A percentile compares a stretch with the other conserved stretches of the same genome.
Evolutionary conservation across 1,139 yeast species (phyloP).

Genomic region (Diutina ranongensis): DNA sequence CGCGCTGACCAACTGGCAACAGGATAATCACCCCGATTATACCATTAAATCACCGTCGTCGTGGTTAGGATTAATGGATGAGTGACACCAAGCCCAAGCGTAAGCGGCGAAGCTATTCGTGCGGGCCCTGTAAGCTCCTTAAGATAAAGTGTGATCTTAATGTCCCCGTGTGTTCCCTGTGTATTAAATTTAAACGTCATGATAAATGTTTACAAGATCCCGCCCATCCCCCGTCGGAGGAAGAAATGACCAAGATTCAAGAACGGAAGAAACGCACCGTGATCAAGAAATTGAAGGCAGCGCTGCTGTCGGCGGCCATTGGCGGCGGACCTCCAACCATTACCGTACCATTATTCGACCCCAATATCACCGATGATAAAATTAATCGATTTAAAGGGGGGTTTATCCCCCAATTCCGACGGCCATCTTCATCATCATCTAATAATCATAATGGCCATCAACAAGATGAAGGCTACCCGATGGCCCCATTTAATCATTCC

Average conservation of each 20-base stretch:
- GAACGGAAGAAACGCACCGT: conserved; percentile 5
- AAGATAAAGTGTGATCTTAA: conserved; percentile 43
- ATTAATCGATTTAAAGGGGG: neutral
- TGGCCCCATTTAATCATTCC: neutral
- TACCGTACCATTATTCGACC: neutral
- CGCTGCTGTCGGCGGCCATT: neutral
- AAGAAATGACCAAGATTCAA: conserved; percentile 11
- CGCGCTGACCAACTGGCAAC: no score
- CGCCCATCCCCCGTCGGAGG: conserved; percentile 34
- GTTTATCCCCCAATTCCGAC: no score
- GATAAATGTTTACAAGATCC: conserved; percentile 29
- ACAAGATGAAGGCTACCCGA: neutral
- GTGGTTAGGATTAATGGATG: conserved; percentile 1
- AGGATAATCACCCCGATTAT: no score
- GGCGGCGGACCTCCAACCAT: neutral
- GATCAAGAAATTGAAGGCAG: neutral
- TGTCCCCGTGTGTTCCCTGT: conserved; percentile 35
- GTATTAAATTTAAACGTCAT: conserved; percentile 30
- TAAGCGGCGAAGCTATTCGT: conserved; percentile 40
- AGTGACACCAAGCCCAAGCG: conserved; percentile 13
- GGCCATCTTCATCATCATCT: neutral
- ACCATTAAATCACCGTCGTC: no score
- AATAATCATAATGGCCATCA: neutral
- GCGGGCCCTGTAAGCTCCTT: conserved; percentile 44
- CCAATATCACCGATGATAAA: neutral